phyloP scores from a whole-genome alignment of 345 rosid species.

The Sisymbrium altissimum region DNA sequence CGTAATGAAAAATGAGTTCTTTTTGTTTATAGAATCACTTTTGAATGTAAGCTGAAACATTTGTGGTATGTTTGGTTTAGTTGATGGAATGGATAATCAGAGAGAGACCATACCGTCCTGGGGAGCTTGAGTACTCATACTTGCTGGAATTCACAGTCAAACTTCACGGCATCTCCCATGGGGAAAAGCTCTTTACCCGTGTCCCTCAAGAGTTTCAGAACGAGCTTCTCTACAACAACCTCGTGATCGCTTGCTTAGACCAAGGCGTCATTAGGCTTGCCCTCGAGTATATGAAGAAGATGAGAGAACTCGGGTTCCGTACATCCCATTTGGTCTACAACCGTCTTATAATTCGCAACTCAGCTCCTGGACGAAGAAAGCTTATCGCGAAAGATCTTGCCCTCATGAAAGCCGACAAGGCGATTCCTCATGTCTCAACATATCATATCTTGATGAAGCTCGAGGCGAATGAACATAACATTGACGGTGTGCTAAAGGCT shows the following conservation, averaged over 20 bases:
- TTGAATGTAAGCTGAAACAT: background rate
- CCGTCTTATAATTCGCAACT: conserved; percentile 76
- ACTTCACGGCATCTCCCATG: conserved; percentile 69
- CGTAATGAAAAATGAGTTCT: too few species aligned
- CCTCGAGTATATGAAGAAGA: conserved; percentile 86
- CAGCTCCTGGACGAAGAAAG: conserved; percentile 62
- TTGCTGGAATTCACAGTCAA: conserved; percentile 77
- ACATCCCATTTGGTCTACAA: conserved; percentile 76
- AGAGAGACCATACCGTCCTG: conserved; percentile 76
- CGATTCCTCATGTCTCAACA: conserved; percentile 72
- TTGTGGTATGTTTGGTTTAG: conserved; percentile 35
- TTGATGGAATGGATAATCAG: conserved; percentile 96
- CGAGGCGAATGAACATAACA: conserved; percentile 76
- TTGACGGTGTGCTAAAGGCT: conserved; percentile 62
- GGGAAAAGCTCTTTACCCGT: conserved; percentile 64
- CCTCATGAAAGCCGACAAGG: conserved; percentile 89
- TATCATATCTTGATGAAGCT: conserved; percentile 89
- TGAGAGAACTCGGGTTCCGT: conserved; percentile 73
- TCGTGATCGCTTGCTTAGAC: conserved; percentile 78
- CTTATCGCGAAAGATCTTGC: conserved; percentile 64
- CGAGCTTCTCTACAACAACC: conserved; percentile 82
- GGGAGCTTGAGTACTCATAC: conserved; percentile 86
- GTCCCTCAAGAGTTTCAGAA: conserved; percentile 83
- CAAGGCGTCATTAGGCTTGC: conserved; percentile 71
- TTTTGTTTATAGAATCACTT: too few species aligned